These are phyloP conservation scores for Silene latifolia DNA, from an alignment of 148 eudicot species.

Conservation along the genomic window DNA sequence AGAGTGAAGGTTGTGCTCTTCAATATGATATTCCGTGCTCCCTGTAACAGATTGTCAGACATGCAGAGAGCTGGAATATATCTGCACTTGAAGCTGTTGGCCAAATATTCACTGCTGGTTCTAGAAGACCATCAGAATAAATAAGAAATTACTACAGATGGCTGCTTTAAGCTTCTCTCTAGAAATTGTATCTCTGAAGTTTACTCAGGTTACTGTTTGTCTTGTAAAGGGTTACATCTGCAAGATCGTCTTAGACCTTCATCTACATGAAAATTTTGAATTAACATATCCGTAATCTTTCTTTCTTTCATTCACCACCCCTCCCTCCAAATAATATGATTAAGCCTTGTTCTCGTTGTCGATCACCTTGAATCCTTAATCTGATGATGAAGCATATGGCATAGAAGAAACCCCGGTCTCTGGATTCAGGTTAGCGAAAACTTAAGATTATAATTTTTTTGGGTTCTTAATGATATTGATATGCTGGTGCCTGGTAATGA, in stretches of 20 bases:
- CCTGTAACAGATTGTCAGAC: conserved; percentile 59
- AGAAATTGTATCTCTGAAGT: not conserved
- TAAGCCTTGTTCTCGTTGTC: not conserved
- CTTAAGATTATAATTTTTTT: no score
- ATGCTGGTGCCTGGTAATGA: no score
- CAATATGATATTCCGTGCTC: conserved; percentile 3
- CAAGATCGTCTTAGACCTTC: not conserved
- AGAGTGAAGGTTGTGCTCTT: not conserved
- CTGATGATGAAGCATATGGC: not conserved
- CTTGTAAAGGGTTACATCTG: not conserved
- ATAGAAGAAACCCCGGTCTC: not conserved
- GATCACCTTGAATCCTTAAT: not conserved
- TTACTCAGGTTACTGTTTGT: not conserved
- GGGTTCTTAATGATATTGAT: no score
- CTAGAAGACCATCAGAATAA: conserved; percentile 29
- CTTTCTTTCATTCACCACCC: not conserved
- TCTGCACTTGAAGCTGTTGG: conserved; percentile 87
- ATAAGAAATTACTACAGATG: not conserved
- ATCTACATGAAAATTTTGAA: not conserved
- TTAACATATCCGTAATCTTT: not conserved
- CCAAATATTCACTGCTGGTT: conserved; percentile 73
- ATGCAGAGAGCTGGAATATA: conserved; percentile 83
- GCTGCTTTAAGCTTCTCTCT: conserved; percentile 5
- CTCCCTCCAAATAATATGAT: not conserved
- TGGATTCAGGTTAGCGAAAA: not conserved